Conservation (phyloP, 1,139 yeast species). For the Suhomyces wounanorum region DNA sequence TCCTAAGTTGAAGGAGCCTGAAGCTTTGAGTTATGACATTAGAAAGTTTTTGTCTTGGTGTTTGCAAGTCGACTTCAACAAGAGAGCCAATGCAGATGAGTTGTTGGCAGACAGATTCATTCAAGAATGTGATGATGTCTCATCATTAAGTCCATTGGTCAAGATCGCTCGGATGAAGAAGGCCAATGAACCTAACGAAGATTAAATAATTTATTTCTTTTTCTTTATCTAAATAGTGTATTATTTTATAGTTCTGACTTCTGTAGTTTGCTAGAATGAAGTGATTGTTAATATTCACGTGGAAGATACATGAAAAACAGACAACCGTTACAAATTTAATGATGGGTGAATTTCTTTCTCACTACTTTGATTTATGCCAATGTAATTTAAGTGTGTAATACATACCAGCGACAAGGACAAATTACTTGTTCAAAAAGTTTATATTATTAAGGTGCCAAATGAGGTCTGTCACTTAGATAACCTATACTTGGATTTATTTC, state of each 20-base stretch:
- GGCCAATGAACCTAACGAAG: slow-evolving; percentile 49
- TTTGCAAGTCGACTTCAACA: slow-evolving; percentile 80
- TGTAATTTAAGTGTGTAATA: too few relatives aligned
- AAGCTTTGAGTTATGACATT: slow-evolving; percentile 66
- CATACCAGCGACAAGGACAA: too few relatives aligned
- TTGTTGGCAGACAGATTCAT: slow-evolving; percentile 74
- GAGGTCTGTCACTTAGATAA: too few relatives aligned
- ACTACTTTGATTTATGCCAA: too few relatives aligned
- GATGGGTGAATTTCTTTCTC: too few relatives aligned
- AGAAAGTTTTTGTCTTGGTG: slow-evolving; percentile 75
- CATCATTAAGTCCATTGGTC: slow-evolving; percentile 84
- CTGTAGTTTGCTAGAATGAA: background rate
- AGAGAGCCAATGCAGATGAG: slow-evolving; percentile 80
- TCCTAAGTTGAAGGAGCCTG: slow-evolving; percentile 89
- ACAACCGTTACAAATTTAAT: too few relatives aligned
- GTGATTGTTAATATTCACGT: too few relatives aligned
- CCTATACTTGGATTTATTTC: background rate
- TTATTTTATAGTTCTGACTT: slow-evolving; percentile 8
- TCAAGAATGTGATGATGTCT: slow-evolving; percentile 67
- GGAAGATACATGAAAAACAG: too few relatives aligned
- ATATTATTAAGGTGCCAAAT: too few relatives aligned
- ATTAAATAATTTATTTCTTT: slow-evolving; percentile 13
- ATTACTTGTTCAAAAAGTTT: too few relatives aligned
- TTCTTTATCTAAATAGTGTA: slow-evolving; percentile 9
- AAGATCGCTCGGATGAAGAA: slow-evolving; percentile 85